Evolutionary conservation across 805 yeast species (phyloP).

Genomic region (Metschnikowia koreensis): DNA sequence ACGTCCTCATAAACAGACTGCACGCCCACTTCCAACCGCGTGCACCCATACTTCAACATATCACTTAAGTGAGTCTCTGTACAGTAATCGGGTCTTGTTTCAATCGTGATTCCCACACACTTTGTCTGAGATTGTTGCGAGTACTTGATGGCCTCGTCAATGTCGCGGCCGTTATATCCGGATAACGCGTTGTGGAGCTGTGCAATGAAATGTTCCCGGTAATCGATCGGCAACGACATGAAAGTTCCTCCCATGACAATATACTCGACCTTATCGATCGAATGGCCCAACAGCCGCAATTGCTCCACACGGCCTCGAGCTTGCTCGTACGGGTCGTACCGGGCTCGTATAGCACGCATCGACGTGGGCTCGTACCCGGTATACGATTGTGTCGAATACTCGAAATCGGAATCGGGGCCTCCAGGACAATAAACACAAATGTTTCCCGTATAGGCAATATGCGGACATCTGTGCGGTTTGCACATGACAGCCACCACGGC

Average conservation of each 20-base stretch:
- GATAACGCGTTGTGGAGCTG: slow-evolving; percentile 93
- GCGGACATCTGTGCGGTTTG: slow-evolving; percentile 98
- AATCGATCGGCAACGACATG: slow-evolving; percentile 88
- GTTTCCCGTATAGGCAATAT: slow-evolving; percentile 97
- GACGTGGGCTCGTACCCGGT: slow-evolving; percentile 99
- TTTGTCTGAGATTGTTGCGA: slow-evolving; percentile 94
- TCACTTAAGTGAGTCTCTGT: slow-evolving; percentile 93
- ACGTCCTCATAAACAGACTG: slow-evolving; percentile 98
- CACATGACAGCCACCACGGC: slow-evolving; percentile 99
- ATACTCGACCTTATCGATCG: slow-evolving; percentile 95
- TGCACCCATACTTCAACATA: slow-evolving; percentile 95
- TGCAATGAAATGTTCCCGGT: slow-evolving; percentile 85
- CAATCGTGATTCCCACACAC: slow-evolving; percentile 98
- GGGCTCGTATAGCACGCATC: slow-evolving; percentile 98
- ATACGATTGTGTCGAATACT: slow-evolving; percentile 95
- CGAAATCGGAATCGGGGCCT: slow-evolving; percentile 98
- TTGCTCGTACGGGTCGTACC: slow-evolving; percentile 98
- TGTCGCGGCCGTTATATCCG: slow-evolving; percentile 81
- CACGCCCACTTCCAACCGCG: slow-evolving; percentile 94
- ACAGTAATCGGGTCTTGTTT: slow-evolving; percentile 98
- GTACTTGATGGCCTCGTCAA: slow-evolving; percentile 86
- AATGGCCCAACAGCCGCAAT: slow-evolving; percentile 90
- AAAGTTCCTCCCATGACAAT: slow-evolving; percentile 99
- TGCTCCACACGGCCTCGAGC: slow-evolving; percentile 98
- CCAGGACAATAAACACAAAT: slow-evolving; percentile 99